Conservation (phyloP, 768 basidiomycete genomes). For the Terana coerulea region DNA sequence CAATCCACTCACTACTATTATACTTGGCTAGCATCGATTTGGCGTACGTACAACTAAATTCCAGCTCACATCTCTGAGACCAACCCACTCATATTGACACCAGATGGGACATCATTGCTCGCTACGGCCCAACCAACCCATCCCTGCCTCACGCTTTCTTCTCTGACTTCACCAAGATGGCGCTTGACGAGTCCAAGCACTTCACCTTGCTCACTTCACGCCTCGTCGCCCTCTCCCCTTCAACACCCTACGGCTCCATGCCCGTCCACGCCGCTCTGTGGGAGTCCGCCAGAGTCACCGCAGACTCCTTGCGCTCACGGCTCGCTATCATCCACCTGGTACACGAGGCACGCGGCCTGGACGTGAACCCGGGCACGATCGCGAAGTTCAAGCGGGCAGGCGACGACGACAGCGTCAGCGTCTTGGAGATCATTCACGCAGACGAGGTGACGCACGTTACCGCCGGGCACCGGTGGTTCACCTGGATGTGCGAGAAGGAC, state of each 20-base stretch:
- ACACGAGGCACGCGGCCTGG: constrained; percentile 79
- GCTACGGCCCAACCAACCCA: constrained; percentile 60
- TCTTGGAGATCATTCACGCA: constrained; percentile 71
- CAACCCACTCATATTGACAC: background rate
- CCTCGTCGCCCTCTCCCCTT: constrained; percentile 55
- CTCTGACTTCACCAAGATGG: constrained; percentile 80
- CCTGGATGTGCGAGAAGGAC: constrained; percentile 61
- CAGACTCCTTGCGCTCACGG: constrained; percentile 61
- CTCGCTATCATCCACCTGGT: constrained; percentile 85
- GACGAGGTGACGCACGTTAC: constrained; percentile 84
- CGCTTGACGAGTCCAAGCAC: constrained; percentile 83
- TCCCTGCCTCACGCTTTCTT: constrained; percentile 72
- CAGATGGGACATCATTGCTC: constrained; percentile 82
- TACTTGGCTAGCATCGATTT: constrained; percentile 61
- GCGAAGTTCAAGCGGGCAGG: constrained; percentile 64
- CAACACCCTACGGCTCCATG: constrained; percentile 65
- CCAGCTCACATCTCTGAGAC: background rate
- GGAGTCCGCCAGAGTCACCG: constrained; percentile 72
- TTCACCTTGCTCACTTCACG: constrained; percentile 67
- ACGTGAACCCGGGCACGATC: constrained; percentile 80
- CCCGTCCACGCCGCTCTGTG: constrained; percentile 77
- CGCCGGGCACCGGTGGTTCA: constrained; percentile 80
- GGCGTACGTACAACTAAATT: constrained; percentile 42
- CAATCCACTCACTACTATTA: too few relatives aligned
- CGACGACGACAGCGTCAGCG: constrained; percentile 60